Evolutionary conservation across 2,329 filamentous ascomycete genomes (phyloP).

Genomic region (Aurifilum marmelostoma): DNA sequence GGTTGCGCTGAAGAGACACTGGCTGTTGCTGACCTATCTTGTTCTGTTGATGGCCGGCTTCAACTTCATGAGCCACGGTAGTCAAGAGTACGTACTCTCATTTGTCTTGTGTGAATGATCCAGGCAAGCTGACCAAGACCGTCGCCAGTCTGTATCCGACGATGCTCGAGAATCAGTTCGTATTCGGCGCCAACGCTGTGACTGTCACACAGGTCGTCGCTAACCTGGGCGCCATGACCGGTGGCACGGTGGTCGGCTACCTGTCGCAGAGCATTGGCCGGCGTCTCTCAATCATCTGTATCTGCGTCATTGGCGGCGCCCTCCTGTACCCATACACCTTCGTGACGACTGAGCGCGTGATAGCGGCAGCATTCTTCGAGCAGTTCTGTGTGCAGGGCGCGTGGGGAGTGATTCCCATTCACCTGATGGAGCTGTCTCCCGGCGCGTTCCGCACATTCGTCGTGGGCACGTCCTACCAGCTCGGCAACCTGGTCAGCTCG

Average conservation of each 20-base stretch:
- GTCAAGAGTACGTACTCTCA: conserved; percentile 48
- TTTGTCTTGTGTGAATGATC: neutral
- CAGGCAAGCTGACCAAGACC: neutral
- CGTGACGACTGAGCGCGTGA: conserved; percentile 62
- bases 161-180: conserved; percentile 60
- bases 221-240: conserved; percentile 70
- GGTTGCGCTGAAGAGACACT: conserved; percentile 77
- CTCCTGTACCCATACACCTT: conserved; percentile 85
- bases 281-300: conserved; percentile 68
- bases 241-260: conserved; percentile 70
- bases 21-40: conserved; percentile 78
- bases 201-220: conserved; percentile 74
- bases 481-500: conserved; percentile 73
- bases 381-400: conserved; percentile 79
- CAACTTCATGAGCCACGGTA: conserved; percentile 88
- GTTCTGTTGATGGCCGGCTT: conserved; percentile 88
- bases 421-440: conserved; percentile 76
- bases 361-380: conserved; percentile 82
- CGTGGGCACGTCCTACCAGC: conserved; percentile 74
- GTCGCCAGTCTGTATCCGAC: conserved; percentile 55
- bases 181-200: conserved; percentile 56
- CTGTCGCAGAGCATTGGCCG: conserved; percentile 70
- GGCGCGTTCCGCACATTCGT: conserved; percentile 75
- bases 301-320: conserved; percentile 69
- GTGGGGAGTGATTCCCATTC: conserved; percentile 77